Conservation (phyloP, 2,329 filamentous ascomycete genomes). For the Pyrenochaeta sp. region DNA sequence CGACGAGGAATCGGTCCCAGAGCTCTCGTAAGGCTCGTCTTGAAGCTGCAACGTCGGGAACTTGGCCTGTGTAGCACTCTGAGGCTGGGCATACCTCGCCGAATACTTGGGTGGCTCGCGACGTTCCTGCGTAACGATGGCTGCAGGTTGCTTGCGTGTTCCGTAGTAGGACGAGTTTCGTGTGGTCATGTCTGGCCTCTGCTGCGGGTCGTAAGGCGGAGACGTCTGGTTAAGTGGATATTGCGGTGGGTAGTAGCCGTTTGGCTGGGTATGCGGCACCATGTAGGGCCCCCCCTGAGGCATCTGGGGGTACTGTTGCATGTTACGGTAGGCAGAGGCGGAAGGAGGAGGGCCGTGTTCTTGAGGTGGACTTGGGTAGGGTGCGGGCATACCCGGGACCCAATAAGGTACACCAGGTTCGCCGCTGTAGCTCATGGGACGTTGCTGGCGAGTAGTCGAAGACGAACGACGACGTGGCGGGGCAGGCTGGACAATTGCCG, state of each 20-base stretch:
- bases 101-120: constrained; percentile 34
- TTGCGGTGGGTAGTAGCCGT: constrained; percentile 20
- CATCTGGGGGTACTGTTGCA: constrained; percentile 25
- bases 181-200: constrained; percentile 30
- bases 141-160: constrained; percentile 22
- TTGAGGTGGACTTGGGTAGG: constrained; percentile 33
- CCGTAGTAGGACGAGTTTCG: constrained; percentile 33
- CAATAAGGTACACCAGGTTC: constrained; percentile 31
- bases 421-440: constrained; percentile 46
- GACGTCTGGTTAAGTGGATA: constrained; percentile 23
- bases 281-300: constrained; percentile 27
- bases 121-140: constrained; percentile 35
- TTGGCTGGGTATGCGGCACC: constrained; percentile 16
- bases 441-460: constrained; percentile 28
- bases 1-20: constrained; percentile 16
- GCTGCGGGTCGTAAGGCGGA: constrained; percentile 31
- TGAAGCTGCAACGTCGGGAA: constrained; percentile 17
- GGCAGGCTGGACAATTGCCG: constrained; percentile 40
- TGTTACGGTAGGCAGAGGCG: constrained; percentile 37
- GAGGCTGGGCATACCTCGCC: constrained; percentile 35
- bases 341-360: constrained; percentile 45
- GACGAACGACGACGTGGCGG: constrained; percentile 38
- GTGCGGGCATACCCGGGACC: constrained; percentile 27
- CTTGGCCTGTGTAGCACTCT: constrained; percentile 15
- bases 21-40: constrained; percentile 21